Percentiles rank a stretch among this genome's conserved stretches.
Conservation (phyloP, 352 stramenopile genomes). For the Pythium periplocum region DNA sequence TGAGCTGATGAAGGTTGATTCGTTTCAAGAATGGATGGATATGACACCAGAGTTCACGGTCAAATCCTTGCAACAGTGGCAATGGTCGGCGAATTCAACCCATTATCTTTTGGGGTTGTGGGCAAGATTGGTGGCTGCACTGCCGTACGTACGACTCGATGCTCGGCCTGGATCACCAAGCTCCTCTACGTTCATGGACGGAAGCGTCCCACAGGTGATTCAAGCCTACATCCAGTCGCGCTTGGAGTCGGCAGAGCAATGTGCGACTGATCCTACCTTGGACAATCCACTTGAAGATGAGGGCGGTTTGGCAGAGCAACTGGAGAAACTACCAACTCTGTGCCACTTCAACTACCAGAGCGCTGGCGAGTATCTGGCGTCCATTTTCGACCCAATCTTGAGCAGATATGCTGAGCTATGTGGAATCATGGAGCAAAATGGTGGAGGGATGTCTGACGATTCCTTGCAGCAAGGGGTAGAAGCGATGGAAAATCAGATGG, state of each 20-base stretch:
- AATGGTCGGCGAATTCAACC: slow-evolving; percentile 92
- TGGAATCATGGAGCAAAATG: slow-evolving; percentile 64
- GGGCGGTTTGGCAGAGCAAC: slow-evolving; percentile 94
- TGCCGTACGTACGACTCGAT: slow-evolving; percentile 93
- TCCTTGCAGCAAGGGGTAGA: slow-evolving; percentile 54
- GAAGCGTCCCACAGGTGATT: slow-evolving; percentile 83
- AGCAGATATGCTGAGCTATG: slow-evolving; percentile 90
- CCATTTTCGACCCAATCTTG: slow-evolving; percentile 94
- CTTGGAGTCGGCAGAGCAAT: slow-evolving; percentile 92
- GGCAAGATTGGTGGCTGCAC: slow-evolving; percentile 92
- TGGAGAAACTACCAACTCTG: slow-evolving; percentile 96
- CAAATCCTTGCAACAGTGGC: slow-evolving; percentile 95
- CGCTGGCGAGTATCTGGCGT: slow-evolving; percentile 91
- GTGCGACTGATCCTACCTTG: slow-evolving; percentile 89
- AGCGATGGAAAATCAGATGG: slow-evolving; percentile 94
- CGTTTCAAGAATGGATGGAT: slow-evolving; percentile 97
- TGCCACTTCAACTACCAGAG: slow-evolving; percentile 95
- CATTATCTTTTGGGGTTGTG: slow-evolving; percentile 97
- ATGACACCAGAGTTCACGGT: slow-evolving; percentile 95
- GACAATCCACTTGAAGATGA: slow-evolving; percentile 97
- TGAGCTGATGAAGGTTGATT: slow-evolving; percentile 95
- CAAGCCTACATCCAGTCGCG: slow-evolving; percentile 96
- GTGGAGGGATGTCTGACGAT: slow-evolving; percentile 33
- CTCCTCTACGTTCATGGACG: slow-evolving; percentile 65
- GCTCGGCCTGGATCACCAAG: slow-evolving; percentile 43